Evolutionary conservation across 2,329 filamentous ascomycete genomes (phyloP).

Genomic region (Biscogniauxia mediterranea): DNA sequence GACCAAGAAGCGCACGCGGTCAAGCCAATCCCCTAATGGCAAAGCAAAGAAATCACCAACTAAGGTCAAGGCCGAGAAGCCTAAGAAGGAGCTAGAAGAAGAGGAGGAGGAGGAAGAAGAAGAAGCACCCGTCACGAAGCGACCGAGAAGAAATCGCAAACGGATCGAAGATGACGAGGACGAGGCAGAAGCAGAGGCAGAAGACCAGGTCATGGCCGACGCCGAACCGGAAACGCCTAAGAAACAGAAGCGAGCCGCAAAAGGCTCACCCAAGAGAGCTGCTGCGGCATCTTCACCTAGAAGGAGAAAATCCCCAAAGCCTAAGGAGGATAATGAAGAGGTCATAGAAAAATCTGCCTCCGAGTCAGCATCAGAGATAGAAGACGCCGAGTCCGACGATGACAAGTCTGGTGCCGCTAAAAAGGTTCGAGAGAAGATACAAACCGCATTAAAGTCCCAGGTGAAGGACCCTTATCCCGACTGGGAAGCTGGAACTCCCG

Average conservation of each 20-base stretch:
- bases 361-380: constrained; percentile 49
- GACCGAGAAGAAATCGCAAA: constrained; percentile 46
- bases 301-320: constrained; percentile 21
- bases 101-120: constrained; percentile 53
- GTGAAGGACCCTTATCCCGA: constrained; percentile 86
- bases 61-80: constrained; percentile 32
- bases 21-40: constrained; percentile 22
- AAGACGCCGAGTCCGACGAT: constrained; percentile 52
- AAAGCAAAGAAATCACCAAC: constrained; percentile 23
- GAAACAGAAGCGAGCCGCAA: constrained; percentile 26
- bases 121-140: constrained; percentile 60
- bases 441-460: constrained; percentile 68
- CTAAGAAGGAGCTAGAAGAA: constrained; percentile 34
- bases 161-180: constrained; percentile 53
- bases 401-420: constrained; percentile 69
- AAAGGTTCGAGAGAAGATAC: constrained; percentile 77
- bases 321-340: constrained; percentile 35
- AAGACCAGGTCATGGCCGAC: constrained; percentile 40
- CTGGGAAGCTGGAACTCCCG: constrained; percentile 84
- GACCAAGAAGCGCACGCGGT: constrained; percentile 46
- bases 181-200: constrained; percentile 41
- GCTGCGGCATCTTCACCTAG: constrained; percentile 22
- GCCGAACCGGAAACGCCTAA: constrained; percentile 28
- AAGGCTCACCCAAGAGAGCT: constrained; percentile 32
- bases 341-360: constrained; percentile 46